Percentiles rank a stretch among this genome's conserved stretches.
Conservation (phyloP, 331 rosid genomes). For the Phaseolus coccineus region DNA sequence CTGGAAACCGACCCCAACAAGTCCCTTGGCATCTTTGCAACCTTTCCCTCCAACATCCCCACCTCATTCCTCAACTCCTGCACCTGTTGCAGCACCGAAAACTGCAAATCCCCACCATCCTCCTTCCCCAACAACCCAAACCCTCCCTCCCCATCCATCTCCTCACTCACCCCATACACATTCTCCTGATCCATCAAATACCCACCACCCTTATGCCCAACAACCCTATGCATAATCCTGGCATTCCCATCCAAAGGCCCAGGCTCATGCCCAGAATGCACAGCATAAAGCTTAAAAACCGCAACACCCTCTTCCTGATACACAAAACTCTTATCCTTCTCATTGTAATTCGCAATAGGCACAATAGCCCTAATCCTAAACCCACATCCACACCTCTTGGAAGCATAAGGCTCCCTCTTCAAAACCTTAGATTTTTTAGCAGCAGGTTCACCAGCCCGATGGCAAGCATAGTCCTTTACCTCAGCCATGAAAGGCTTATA, state of each 20-base stretch:
- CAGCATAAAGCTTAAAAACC: conserved; percentile 89
- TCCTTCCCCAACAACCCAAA: conserved; percentile 90
- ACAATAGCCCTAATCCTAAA: conserved; percentile 98
- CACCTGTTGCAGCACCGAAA: conserved; percentile 84
- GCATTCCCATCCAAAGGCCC: conserved; percentile 99
- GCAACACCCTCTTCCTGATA: conserved; percentile 97
- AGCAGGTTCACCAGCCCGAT: conserved; percentile 94
- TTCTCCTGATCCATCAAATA: conserved; percentile 85
- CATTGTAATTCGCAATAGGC: conserved; percentile 91
- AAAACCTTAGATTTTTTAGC: conserved; percentile 77
- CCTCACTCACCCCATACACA: conserved; percentile 93
- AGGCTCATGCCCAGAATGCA: conserved; percentile 98
- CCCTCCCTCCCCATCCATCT: conserved; percentile 79
- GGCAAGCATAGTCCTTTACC: conserved; percentile 99
- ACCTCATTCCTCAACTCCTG: conserved; percentile 87
- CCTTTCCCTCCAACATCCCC: conserved; percentile 77
- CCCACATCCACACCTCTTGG: conserved; percentile 96
- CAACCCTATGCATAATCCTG: conserved; percentile 94
- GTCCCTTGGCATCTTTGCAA: conserved; percentile 69
- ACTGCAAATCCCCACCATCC: conserved; percentile 87
- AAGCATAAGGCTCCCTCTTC: conserved; percentile 98
- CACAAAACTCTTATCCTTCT: conserved; percentile 95
- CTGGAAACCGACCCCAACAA: conserved; percentile 76
- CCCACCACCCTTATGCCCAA: conserved; percentile 86
- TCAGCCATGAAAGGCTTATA: conserved; percentile 99